These are phyloP conservation scores for Akanthomyces dipterigenus DNA, from an alignment of 2,329 filamentous ascomycete genomes.

Conservation along the genomic window DNA sequence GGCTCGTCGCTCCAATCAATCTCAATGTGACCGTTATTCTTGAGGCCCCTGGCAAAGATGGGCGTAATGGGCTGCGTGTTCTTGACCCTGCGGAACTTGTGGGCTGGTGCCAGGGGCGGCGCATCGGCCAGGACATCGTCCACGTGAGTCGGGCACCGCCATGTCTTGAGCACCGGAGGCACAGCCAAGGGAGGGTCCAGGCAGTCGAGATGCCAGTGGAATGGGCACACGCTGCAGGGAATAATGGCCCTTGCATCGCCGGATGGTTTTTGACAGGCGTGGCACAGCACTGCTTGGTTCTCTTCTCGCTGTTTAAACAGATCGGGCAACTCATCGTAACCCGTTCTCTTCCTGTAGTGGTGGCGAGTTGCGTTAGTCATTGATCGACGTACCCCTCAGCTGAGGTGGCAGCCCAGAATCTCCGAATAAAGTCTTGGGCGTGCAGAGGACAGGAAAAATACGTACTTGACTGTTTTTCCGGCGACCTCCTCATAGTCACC, in stretches of 20 bases:
- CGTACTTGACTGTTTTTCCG: constrained; percentile 57
- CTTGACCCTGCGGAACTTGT: constrained; percentile 56
- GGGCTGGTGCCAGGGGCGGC: constrained; percentile 52
- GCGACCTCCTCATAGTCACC: constrained; percentile 73
- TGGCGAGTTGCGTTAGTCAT: background rate
- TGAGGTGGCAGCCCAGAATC: background rate
- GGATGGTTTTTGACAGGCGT: constrained; percentile 63
- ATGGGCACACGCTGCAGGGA: constrained; percentile 74
- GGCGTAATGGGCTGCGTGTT: constrained; percentile 45
- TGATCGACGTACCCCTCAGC: background rate
- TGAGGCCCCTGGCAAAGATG: constrained; percentile 54
- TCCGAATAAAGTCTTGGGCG: background rate
- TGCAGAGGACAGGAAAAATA: background rate
- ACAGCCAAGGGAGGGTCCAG: constrained; percentile 75
- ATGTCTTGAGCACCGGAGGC: constrained; percentile 69
- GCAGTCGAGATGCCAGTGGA: constrained; percentile 90
- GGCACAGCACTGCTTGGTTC: constrained; percentile 70
- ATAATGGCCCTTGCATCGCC: constrained; percentile 63
- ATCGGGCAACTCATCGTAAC: constrained; percentile 57
- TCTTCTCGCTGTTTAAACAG: constrained; percentile 68
- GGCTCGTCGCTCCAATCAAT: constrained; percentile 55
- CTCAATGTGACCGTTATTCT: constrained; percentile 67
- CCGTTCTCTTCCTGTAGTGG: constrained; percentile 40
- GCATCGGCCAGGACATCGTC: constrained; percentile 64
- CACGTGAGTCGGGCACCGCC: constrained; percentile 83